A percentile compares a stretch with the other conserved stretches of the same genome.
phyloP scores from a whole-genome alignment of 768 basidiomycete genomes.

The Podaxis rugospora region DNA sequence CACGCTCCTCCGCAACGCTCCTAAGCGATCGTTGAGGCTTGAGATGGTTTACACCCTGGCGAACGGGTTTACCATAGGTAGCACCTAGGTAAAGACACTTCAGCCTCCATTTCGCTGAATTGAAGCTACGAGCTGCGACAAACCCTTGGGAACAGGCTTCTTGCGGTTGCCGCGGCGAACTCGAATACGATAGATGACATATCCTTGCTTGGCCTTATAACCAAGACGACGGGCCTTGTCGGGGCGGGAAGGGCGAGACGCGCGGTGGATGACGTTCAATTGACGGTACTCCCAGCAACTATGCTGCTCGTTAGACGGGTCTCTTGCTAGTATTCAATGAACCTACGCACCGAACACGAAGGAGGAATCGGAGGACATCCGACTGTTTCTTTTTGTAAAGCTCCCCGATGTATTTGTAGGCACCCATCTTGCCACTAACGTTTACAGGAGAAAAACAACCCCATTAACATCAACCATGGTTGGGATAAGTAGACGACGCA shows the following conservation, averaged over 20 bases:
- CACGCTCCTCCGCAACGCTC: constrained; percentile 96
- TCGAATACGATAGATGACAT: constrained; percentile 95
- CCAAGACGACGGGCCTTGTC: constrained; percentile 99
- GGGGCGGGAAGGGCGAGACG: constrained; percentile 95
- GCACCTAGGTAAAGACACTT: constrained; percentile 55
- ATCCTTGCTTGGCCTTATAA: constrained; percentile 99
- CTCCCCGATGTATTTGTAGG: constrained; percentile 96
- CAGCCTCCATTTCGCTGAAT: background rate
- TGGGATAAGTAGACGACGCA: constrained; percentile 20
- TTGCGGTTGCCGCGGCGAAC: constrained; percentile 99
- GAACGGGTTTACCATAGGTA: constrained; percentile 98
- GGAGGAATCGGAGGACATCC: constrained; percentile 95
- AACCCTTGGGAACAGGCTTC: constrained; percentile 97
- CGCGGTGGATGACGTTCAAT: constrained; percentile 96
- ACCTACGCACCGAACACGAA: constrained; percentile 80
- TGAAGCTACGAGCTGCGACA: constrained; percentile 21
- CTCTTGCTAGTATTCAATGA: background rate
- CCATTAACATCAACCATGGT: constrained; percentile 7
- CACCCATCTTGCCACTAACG: constrained; percentile 69
- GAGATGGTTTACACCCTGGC: constrained; percentile 99
- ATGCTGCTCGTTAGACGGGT: background rate
- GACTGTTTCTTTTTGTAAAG: constrained; percentile 98
- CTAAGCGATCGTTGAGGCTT: constrained; percentile 94
- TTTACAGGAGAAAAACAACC: constrained; percentile 1
- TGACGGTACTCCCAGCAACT: constrained; percentile 99